Percentiles rank a stretch among this genome's conserved stretches.
Conservation (phyloP, 805 yeast species). For the Candida insectorum region DNA sequence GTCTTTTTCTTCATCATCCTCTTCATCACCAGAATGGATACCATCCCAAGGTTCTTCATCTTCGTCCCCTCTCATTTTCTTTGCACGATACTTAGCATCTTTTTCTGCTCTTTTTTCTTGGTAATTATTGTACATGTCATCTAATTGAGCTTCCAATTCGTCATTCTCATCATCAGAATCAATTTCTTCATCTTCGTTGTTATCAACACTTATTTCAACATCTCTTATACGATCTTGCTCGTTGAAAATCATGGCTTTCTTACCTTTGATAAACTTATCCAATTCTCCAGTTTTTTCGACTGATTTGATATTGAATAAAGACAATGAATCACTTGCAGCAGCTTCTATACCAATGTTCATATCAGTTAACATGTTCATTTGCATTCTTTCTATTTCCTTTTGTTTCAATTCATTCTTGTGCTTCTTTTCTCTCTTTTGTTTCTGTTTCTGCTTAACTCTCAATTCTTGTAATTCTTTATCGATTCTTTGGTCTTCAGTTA, state of each 20-base stretch:
- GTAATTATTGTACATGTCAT: conserved; percentile 73
- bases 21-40: conserved; percentile 48
- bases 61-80: conserved; percentile 69
- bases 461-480: conserved; percentile 79
- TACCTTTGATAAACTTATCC: conserved; percentile 72
- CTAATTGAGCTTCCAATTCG: conserved; percentile 76
- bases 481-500: conserved; percentile 86
- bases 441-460: conserved; percentile 65
- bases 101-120: conserved; percentile 65
- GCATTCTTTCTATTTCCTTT: conserved; percentile 86
- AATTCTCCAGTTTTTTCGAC: conserved; percentile 87
- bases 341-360: conserved; percentile 93
- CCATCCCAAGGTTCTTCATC: conserved; percentile 81
- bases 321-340: conserved; percentile 71
- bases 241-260: conserved; percentile 58
- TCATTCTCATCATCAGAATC: conserved; percentile 43
- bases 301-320: conserved; percentile 75
- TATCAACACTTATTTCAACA: conserved; percentile 55
- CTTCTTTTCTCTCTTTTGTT: conserved; percentile 77
- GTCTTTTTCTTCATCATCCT: conserved; percentile 37
- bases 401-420: conserved; percentile 78
- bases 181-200: conserved; percentile 30
- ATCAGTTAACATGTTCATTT: conserved; percentile 94
- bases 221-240: conserved; percentile 53
- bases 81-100: conserved; percentile 67